Evolutionary conservation across 2,329 filamentous ascomycete species (phyloP), one percentile per base, ranked within the genome.

Genomic region (Eurotiales sp.): DNA sequence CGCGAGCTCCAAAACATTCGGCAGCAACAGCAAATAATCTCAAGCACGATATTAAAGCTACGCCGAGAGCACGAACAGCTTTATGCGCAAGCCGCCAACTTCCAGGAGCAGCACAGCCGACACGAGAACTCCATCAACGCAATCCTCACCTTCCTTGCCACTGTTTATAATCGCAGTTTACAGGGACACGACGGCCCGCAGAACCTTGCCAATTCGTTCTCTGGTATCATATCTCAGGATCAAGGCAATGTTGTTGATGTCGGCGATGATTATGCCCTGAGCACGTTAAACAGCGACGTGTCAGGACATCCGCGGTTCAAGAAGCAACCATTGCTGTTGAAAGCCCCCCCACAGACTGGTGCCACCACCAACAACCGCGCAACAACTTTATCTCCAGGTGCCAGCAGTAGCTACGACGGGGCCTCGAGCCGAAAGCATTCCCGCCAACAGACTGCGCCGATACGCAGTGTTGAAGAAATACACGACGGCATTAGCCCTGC

Each of bases 121-220:
- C 93, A 99, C 64, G 93, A 99, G 66, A 96, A 92, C 66, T 96
- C 92, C 0, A 97, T 99, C 71, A 97, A 96, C 64, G 92, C 92
- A n/a, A 97, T 99, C 56, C 79, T 99, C 37, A 95, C 91, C 45
- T 97, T 99, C 69, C 79, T 99, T 17, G 93, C 92, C 41, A 97
- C 95, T 11, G 92, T 99, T 37, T 99, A 97, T 72, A 87, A 95
- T 56, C 87, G 95, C 63, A 95, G 90, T 56, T 74, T 99, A 45
- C 91, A 96, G 65, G 89, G 91, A 30, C 87, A 92, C 60, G 85
- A 84, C 27, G 81, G 82, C 15, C 78, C 82, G 1, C 83, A 88
- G 63, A 92, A 88, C 54, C 81, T 97, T 37, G 84, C 87, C 51
- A 91, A 95, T 59, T 86, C 96, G 64, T 88, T 97, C 64, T 83